Conservation (phyloP, 2,329 filamentous ascomycete genomes). For the Blastomyces gilchristii region DNA sequence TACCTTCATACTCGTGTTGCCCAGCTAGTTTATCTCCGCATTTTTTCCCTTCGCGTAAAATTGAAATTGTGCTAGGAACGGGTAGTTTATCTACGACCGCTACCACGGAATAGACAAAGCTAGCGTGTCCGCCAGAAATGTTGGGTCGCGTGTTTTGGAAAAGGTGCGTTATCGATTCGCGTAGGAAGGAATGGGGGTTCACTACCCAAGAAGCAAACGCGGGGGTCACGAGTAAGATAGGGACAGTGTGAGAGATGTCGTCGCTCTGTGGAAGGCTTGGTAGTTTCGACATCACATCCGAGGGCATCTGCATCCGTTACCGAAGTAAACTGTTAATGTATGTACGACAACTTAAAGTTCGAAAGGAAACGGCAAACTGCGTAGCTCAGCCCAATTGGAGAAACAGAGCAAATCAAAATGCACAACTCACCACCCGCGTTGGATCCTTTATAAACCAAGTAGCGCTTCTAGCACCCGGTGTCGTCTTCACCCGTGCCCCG, state of each 20-base stretch:
- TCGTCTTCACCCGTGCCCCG: neutral
- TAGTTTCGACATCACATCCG: slow-evolving; percentile 24
- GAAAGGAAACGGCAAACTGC: neutral
- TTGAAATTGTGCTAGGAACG: slow-evolving; percentile 8
- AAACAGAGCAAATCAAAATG: neutral
- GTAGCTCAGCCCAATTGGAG: neutral
- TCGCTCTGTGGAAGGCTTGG: slow-evolving; percentile 15
- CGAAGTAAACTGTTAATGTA: neutral
- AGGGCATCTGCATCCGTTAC: slow-evolving; percentile 18
- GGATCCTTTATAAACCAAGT: slow-evolving; percentile 5
- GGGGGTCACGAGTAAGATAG: slow-evolving; percentile 30
- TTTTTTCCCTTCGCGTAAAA: neutral
- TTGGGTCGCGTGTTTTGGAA: slow-evolving; percentile 14
- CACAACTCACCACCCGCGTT: slow-evolving; percentile 1
- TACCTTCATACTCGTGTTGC: slow-evolving; percentile 23
- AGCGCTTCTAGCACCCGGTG: neutral
- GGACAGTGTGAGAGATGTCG: slow-evolving; percentile 18
- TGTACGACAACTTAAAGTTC: neutral
- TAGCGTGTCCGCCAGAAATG: slow-evolving; percentile 7
- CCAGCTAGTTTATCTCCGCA: neutral
- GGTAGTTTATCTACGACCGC: slow-evolving; percentile 32
- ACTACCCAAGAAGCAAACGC: slow-evolving; percentile 31
- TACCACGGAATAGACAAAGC: slow-evolving; percentile 22
- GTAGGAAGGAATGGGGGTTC: slow-evolving; percentile 23
- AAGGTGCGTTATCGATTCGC: slow-evolving; percentile 23